Base-by-base conservation (phyloP, 2,329 filamentous ascomycete genomes). In the Hymenoscyphus fraxineus region DNA sequence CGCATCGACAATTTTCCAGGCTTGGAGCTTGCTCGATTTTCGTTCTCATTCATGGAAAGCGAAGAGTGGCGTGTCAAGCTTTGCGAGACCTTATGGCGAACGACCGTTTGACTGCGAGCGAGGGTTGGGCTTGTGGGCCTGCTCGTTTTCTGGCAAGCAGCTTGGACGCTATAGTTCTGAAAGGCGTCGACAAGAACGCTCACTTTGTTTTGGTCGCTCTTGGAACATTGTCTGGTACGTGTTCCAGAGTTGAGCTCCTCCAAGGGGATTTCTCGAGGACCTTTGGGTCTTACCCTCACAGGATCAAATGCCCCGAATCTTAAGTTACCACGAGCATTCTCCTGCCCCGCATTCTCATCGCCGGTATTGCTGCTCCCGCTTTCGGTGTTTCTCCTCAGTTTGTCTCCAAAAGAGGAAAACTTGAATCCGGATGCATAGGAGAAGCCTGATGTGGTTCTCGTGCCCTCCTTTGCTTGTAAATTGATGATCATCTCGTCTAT, bases 141-240 rank as follows among this genome's bases (percentile, higher is more conserved):
- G 3, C 60, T 65, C 40, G 66, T 40, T 9, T 59, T 44, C 32
- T 62, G 47, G 22, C 47, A 64, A 2, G 60, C 31, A 12, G 39
- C 59, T 22, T 65, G 60, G 12, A 67, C 59, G 19, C 66, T 65
- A 32, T 61, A 66, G 4, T 66, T 62, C 54, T 72, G 68, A 59
- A 71, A 71, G 4, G 71, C 64, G 22, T 71, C 65, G 10, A 72
- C 65, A 6, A 71, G 61, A 27, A 63, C 64, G 10, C 63, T 58
- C 54, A 35, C 41, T 31, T 13, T 62, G 55, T 22, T 27, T 47
- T 27, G 19, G 6, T 54, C 47, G 22, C 22, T 22, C 47, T 19
- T 51, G 1, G 19, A 27, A 4, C 44, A 10, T 12, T 22, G n/a
- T 51, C 44, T 51, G 9, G 44, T 19, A 51, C 44, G 16, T 1